Percentiles rank a stretch among this genome's conserved stretches.
Evolutionary conservation across 805 yeast species (phyloP).

Genomic region (Candida railenensis): DNA sequence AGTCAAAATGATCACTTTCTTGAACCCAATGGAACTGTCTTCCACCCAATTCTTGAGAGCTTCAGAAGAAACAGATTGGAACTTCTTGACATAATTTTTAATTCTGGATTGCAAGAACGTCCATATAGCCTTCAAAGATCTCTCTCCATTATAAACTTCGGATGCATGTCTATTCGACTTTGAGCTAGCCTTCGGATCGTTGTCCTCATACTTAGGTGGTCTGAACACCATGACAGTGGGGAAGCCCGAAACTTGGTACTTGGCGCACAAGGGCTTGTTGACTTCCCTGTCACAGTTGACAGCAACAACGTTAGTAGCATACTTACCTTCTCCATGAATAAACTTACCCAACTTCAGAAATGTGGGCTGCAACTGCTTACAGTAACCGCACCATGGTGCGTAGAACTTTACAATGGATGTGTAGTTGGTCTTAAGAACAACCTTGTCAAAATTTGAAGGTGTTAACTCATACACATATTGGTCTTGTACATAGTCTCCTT

Average conservation of each 20-base stretch:
- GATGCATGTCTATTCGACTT: conserved; percentile 40
- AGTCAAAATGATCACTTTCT: conserved; percentile 50
- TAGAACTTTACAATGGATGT: conserved; percentile 84
- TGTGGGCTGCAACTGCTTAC: conserved; percentile 67
- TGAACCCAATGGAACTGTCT: conserved; percentile 26
- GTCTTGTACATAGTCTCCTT: conserved; percentile 33
- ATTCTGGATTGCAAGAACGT: conserved; percentile 56
- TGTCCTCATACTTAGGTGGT: conserved; percentile 62
- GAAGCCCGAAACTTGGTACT: conserved; percentile 67
- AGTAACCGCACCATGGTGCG: conserved; percentile 99
- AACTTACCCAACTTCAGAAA: conserved; percentile 62
- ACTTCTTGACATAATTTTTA: conserved; percentile 62
- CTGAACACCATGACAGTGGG: conserved; percentile 83
- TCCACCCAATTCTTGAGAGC: conserved; percentile 25
- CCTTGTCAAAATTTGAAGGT: conserved; percentile 59
- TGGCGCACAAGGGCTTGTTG: conserved; percentile 69
- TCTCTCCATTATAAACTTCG: conserved; percentile 61
- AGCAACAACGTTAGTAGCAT: conserved; percentile 67
- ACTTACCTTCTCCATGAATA: conserved; percentile 46
- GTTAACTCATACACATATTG: conserved; percentile 55
- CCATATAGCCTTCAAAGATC: conserved; percentile 54
- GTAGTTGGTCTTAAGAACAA: conserved; percentile 67
- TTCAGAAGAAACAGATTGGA: conserved; percentile 29
- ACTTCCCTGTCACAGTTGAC: conserved; percentile 77
- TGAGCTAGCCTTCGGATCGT: conserved; percentile 17